Percentiles rank a stretch among this genome's conserved stretches.
phyloP scores from a whole-genome alignment of 2,329 filamentous ascomycete species.

The Talaromyces sp. region DNA sequence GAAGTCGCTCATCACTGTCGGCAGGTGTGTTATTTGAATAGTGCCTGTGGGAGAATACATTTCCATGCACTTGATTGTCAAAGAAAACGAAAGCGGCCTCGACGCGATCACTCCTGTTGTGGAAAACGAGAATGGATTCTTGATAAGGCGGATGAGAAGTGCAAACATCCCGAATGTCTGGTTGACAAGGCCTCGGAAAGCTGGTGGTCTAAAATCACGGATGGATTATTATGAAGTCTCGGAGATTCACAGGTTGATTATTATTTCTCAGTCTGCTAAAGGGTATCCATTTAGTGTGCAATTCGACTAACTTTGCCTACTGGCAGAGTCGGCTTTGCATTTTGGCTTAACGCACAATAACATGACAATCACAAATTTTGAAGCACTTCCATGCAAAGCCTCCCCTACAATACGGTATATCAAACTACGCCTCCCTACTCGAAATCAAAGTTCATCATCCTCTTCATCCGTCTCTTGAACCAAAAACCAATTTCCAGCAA shows the following conservation, averaged over 20 bases:
- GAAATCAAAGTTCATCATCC: neutral
- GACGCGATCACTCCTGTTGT: slow-evolving; percentile 13
- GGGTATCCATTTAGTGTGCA: too few species aligned
- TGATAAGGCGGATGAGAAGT: slow-evolving; percentile 12
- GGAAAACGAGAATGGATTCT: slow-evolving; percentile 15
- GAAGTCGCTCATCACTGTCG: slow-evolving; percentile 11
- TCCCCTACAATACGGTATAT: too few species aligned
- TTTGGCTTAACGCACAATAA: neutral
- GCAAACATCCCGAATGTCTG: slow-evolving; percentile 13
- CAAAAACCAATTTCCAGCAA: slow-evolving; percentile 16
- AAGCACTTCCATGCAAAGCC: neutral
- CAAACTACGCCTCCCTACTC: too few species aligned
- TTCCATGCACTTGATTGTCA: slow-evolving; percentile 13
- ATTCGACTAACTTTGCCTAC: too few species aligned
- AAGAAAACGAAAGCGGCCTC: slow-evolving; percentile 3
- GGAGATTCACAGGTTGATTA: too few species aligned
- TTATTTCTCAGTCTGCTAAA: too few species aligned
- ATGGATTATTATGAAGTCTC: neutral
- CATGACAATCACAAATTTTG: neutral
- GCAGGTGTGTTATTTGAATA: slow-evolving; percentile 11
- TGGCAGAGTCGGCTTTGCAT: too few species aligned
- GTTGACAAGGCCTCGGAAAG: neutral
- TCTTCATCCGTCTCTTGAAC: slow-evolving; percentile 1
- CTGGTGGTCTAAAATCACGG: slow-evolving; percentile 10
- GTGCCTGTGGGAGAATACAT: slow-evolving; percentile 7